Evolutionary conservation across 257 asterid genomes (phyloP).

Genomic region (Coffea canephora): DNA sequence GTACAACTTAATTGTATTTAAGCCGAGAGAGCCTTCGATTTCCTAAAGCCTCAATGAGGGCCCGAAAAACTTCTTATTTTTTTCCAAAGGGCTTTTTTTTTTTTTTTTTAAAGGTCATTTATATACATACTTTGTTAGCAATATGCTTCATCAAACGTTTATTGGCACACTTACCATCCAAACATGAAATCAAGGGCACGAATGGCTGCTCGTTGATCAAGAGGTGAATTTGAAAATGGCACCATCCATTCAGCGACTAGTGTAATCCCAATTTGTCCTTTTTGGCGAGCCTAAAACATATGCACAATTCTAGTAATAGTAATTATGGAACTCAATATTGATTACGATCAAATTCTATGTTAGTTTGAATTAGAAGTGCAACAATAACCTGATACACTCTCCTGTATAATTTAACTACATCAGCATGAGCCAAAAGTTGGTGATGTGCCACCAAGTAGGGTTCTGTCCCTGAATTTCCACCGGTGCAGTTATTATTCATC

Average conservation of each 20-base stretch:
- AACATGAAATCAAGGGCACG: constrained; percentile 52
- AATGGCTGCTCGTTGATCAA: constrained; percentile 37
- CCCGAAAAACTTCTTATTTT: no score
- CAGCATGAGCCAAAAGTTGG: constrained; percentile 46
- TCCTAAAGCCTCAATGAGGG: no score
- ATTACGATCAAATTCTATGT: no score
- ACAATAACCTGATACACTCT: constrained; percentile 40
- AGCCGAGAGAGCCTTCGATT: no score
- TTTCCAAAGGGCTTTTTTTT: no score
- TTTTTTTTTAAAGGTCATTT: no score
- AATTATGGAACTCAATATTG: background rate
- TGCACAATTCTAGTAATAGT: background rate
- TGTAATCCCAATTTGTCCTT: constrained; percentile 56
- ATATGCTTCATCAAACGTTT: background rate
- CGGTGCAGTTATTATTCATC: constrained; percentile 25
- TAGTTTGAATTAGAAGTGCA: background rate
- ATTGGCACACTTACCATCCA: constrained; percentile 48
- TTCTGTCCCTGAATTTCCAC: constrained; percentile 50
- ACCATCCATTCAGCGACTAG: constrained; percentile 36
- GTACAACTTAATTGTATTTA: no score
- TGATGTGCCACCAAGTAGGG: constrained; percentile 58
- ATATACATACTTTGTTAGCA: no score
- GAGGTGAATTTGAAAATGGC: constrained; percentile 29
- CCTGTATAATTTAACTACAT: constrained; percentile 35
- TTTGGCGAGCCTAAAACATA: constrained; percentile 10